These are phyloP conservation scores for Ceratobasidium sp. DNA, from an alignment of 1,284 basidiomycete species.

Conservation along the genomic window DNA sequence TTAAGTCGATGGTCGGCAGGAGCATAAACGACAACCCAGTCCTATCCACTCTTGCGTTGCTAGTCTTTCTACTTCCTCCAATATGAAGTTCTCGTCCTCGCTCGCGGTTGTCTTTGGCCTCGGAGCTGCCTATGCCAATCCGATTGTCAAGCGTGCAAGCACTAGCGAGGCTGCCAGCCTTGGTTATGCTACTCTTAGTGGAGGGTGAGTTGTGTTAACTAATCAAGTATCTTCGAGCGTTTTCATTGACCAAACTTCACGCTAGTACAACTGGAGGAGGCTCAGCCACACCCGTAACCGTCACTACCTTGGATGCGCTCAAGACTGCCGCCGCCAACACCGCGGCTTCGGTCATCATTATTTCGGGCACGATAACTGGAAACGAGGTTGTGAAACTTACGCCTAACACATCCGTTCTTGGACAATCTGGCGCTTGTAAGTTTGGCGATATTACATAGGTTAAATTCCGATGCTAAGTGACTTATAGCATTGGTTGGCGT, in stretches of 20 bases:
- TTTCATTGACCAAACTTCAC: neutral
- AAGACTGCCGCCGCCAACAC: neutral
- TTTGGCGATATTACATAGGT: neutral
- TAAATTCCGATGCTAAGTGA: no score
- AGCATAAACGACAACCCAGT: no score
- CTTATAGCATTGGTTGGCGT: conserved; percentile 57
- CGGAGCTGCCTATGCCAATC: conserved; percentile 1
- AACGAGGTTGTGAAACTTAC: conserved; percentile 61
- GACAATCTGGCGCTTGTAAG: conserved; percentile 52
- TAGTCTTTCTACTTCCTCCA: no score
- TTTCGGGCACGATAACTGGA: conserved; percentile 61
- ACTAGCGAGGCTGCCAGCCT: conserved; percentile 8
- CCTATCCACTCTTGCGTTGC: no score
- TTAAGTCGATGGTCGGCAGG: no score
- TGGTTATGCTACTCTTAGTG: conserved; percentile 21
- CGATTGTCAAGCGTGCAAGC: conserved; percentile 15
- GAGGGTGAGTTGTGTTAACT: conserved; percentile 6
- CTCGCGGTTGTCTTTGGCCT: neutral
- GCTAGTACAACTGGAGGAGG: conserved; percentile 22
- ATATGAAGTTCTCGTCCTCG: conserved; percentile 19
- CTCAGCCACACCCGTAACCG: conserved; percentile 18
- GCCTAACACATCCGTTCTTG: conserved; percentile 62
- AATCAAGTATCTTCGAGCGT: neutral
- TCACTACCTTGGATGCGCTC: conserved; percentile 8
- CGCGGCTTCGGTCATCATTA: conserved; percentile 9